Percentiles rank a stretch among this genome's conserved stretches.
Conservation (phyloP, 1,284 basidiomycete species). For the Coniferiporia sulphurascens region DNA sequence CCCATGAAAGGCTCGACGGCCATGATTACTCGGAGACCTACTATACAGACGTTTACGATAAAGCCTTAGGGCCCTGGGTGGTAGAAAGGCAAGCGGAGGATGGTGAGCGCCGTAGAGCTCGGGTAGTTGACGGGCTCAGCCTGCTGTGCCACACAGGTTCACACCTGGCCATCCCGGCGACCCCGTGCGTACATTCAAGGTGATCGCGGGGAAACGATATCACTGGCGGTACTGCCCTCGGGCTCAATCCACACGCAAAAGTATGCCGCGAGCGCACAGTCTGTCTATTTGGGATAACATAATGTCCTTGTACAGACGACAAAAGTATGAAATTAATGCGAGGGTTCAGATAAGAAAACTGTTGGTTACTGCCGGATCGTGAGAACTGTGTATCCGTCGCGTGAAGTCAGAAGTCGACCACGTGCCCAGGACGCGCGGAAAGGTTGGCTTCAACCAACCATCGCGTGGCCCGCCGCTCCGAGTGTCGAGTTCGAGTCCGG, state of each 20-base stretch:
- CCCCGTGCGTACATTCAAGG: no score
- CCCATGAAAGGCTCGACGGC: conserved; percentile 26
- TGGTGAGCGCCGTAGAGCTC: no score
- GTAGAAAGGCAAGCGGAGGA: neutral
- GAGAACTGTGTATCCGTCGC: neutral
- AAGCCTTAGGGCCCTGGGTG: neutral
- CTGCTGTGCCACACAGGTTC: no score
- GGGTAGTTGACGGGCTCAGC: no score
- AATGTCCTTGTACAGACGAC: no score
- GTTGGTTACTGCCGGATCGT: neutral
- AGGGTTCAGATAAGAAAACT: neutral
- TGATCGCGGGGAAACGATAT: no score
- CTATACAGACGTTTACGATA: neutral
- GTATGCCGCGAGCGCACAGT: no score
- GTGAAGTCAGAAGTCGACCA: neutral
- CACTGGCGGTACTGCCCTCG: no score
- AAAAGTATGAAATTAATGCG: neutral
- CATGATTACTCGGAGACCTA: conserved; percentile 21
- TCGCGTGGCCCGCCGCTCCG: neutral
- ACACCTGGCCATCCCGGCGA: no score
- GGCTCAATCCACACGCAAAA: no score
- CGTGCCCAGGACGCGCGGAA: neutral
- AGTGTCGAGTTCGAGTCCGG: neutral
- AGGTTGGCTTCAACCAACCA: conserved; percentile 3
- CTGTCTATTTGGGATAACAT: no score